Evolutionary conservation across 345 rosid species (phyloP).

Genomic region (Moringa oleifera): DNA sequence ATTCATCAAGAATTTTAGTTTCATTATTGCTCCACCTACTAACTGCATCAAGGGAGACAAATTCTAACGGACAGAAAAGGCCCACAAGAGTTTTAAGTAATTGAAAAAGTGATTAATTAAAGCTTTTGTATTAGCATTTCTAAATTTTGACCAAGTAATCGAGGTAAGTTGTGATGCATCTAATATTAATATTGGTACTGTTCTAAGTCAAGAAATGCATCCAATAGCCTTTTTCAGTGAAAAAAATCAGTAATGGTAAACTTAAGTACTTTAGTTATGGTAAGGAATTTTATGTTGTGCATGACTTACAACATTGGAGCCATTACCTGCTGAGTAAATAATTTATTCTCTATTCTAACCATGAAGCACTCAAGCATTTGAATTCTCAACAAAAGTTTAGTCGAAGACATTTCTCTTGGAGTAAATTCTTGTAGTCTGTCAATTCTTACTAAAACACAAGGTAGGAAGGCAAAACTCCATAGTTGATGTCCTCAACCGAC

Average conservation of each 20-base stretch:
- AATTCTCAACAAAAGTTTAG: background rate
- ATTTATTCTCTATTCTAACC: background rate
- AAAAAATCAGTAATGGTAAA: no score
- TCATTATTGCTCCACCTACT: background rate
- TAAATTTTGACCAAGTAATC: background rate
- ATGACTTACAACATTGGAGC: no score
- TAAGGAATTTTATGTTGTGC: background rate
- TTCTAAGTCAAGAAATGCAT: background rate
- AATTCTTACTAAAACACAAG: background rate
- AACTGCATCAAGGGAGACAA: background rate
- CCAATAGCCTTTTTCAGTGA: background rate
- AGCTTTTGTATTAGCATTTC: background rate
- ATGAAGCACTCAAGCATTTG: background rate
- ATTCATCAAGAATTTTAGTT: constrained; percentile 1
- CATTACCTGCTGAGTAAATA: background rate
- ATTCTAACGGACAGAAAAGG: background rate
- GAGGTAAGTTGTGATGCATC: background rate
- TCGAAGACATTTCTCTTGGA: background rate
- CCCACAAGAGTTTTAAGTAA: background rate
- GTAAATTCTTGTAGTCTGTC: no score
- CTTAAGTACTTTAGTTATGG: background rate
- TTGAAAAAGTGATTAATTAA: background rate
- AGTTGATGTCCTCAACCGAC: background rate
- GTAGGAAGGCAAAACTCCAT: background rate
- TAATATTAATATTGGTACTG: background rate